These are phyloP conservation scores for Apophysomyces trapeziformis DNA, from an alignment of 371 early-diverging fungal species.

Conservation along the genomic window DNA sequence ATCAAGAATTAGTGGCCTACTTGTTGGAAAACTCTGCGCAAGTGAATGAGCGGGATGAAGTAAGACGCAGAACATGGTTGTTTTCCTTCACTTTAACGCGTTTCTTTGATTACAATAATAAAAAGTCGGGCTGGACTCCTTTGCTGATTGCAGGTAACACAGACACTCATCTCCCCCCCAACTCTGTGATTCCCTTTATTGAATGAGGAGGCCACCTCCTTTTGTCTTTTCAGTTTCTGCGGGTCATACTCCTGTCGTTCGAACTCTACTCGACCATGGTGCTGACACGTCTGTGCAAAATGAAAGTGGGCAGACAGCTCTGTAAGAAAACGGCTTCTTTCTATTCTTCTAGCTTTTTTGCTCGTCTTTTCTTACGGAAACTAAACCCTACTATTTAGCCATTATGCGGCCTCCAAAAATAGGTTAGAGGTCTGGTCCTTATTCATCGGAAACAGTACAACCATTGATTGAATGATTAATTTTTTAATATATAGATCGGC, in stretches of 20 bases:
- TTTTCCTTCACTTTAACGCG: neutral
- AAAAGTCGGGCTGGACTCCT: constrained; percentile 63
- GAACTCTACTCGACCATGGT: constrained; percentile 46
- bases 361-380: too few relatives aligned
- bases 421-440: constrained; percentile 36
- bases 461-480: neutral
- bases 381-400: constrained; percentile 28
- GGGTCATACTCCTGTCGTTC: constrained; percentile 51
- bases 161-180: constrained; percentile 1
- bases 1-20: constrained; percentile 63
- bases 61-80: constrained; percentile 23
- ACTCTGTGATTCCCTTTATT: neutral
- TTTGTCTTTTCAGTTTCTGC: constrained; percentile 46
- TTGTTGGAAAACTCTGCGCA: constrained; percentile 64
- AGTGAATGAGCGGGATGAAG: constrained; percentile 61
- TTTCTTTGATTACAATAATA: neutral
- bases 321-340: constrained; percentile 36
- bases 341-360: constrained; percentile 4
- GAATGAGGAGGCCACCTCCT: neutral
- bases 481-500: constrained; percentile 28
- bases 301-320: constrained; percentile 56
- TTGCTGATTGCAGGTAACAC: constrained; percentile 63
- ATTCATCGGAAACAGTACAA: constrained; percentile 1
- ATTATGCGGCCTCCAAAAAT: constrained; percentile 64
- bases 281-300: constrained; percentile 54